Percentiles rank a stretch among this genome's conserved stretches.
These are phyloP conservation scores for Solanum chiquidenum DNA, from an alignment of 257 asterid genomes.

Conservation along the genomic window DNA sequence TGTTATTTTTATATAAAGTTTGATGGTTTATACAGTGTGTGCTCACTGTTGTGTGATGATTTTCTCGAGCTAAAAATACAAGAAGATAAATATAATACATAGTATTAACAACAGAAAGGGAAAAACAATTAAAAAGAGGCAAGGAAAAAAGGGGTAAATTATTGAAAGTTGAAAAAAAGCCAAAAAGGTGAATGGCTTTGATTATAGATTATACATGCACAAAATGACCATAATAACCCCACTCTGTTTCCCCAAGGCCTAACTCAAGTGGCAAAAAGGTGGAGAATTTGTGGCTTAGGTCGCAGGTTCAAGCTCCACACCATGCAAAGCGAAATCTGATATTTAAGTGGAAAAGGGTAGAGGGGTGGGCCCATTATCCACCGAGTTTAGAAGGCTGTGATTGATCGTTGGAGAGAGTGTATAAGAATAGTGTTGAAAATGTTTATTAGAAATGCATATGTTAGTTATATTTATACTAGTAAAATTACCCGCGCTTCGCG, in stretches of 20 bases:
- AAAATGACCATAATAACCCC: background rate
- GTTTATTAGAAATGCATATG: too few relatives aligned
- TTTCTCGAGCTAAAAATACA: background rate
- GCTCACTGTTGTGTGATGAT: constrained; percentile 2
- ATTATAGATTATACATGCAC: background rate
- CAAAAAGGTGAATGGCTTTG: background rate
- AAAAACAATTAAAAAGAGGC: too few relatives aligned
- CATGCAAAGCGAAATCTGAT: too few relatives aligned
- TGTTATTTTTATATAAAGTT: background rate
- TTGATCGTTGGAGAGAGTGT: background rate
- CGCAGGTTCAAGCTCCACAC: too few relatives aligned
- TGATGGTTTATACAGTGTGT: background rate
- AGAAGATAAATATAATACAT: background rate
- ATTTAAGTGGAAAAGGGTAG: too few relatives aligned
- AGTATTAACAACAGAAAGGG: background rate
- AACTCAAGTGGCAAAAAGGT: too few relatives aligned
- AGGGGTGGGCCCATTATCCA: too few relatives aligned
- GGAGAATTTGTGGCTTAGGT: too few relatives aligned
- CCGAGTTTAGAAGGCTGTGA: too few relatives aligned
- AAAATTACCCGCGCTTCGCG: too few relatives aligned
- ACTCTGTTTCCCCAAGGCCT: background rate
- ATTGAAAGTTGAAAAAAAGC: background rate
- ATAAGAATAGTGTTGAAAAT: background rate
- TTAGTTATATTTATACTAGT: too few relatives aligned
- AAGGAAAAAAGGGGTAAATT: background rate